Evolutionary conservation across 2,329 filamentous ascomycete genomes (phyloP).

Genomic region (Coleophoma eucalyptorum): DNA sequence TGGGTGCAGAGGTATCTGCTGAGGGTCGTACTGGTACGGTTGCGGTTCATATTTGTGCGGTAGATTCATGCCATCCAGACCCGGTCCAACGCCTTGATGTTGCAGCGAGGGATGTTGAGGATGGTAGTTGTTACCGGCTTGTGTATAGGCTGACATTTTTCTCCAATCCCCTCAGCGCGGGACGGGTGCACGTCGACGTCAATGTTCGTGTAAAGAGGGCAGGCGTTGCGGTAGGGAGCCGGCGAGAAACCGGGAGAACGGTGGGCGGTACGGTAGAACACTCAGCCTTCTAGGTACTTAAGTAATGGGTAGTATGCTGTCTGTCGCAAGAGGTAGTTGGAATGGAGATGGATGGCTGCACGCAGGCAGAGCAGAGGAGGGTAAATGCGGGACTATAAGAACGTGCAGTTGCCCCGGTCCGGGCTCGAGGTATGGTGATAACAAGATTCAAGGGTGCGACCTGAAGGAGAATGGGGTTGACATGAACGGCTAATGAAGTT

Average conservation of each 20-base stretch:
- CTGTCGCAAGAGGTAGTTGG: not conserved
- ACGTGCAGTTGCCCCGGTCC: not conserved
- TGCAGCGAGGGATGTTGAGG: conserved; percentile 4
- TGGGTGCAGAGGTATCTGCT: conserved; percentile 2
- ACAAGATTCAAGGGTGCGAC: too few species aligned
- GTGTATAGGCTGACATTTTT: conserved; percentile 14
- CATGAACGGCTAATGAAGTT: too few species aligned
- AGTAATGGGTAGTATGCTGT: too few species aligned
- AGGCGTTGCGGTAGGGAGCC: not conserved
- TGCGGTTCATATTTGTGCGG: conserved; percentile 1
- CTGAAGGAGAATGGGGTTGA: too few species aligned
- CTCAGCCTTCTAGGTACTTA: too few species aligned
- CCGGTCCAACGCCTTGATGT: conserved; percentile 2
- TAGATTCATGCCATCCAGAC: not conserved
- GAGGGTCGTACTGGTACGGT: conserved; percentile 2
- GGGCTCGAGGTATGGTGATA: not conserved
- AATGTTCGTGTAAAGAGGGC: conserved; percentile 1
- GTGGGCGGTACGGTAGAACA: not conserved
- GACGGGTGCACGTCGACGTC: too few species aligned
- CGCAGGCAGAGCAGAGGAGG: not conserved
- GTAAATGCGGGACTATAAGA: conserved; percentile 1
- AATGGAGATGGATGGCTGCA: not conserved
- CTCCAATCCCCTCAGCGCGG: too few species aligned
- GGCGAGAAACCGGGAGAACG: conserved; percentile 17
- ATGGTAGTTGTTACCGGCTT: conserved; percentile 7